Conservation (phyloP, 352 stramenopile genomes). For the Thalassiosira mediterranea region DNA sequence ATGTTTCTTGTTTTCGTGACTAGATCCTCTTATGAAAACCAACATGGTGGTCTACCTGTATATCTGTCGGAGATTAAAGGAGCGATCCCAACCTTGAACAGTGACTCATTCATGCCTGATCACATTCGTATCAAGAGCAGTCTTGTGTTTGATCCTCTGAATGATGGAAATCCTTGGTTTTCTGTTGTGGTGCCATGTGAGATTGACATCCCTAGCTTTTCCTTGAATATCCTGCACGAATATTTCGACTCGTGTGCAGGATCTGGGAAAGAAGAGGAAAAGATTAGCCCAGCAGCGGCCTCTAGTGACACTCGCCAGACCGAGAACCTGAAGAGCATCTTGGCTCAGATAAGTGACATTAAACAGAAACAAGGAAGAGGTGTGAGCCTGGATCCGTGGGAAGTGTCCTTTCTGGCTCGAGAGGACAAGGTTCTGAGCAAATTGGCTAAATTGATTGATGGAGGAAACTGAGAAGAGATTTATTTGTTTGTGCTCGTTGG, state of each 20-base stretch:
- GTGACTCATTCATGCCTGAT: constrained; percentile 13
- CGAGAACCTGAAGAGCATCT: constrained; percentile 2
- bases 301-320: neutral
- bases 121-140: constrained; percentile 33
- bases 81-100: constrained; percentile 25
- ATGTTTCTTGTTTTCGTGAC: constrained; percentile 23
- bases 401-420: constrained; percentile 4
- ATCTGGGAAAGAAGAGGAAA: neutral
- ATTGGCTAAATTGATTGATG: neutral
- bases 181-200: constrained; percentile 12
- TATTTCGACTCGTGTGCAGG: constrained; percentile 13
- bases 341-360: constrained; percentile 12
- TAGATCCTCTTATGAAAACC: constrained; percentile 1
- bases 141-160: constrained; percentile 23
- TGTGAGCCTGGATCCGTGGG: neutral
- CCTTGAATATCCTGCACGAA: constrained; percentile 18
- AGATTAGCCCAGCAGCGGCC: neutral
- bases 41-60: constrained; percentile 5
- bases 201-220: constrained; percentile 15
- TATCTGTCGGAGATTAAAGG: constrained; percentile 22
- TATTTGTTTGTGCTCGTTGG: too few species aligned
- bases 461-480: too few species aligned
- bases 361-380: constrained; percentile 7
- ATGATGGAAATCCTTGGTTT: constrained; percentile 18
- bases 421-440: constrained; percentile 4